Evolutionary conservation across 169 alveolate genomes (phyloP).

Genomic region (Eimeria acervulina): DNA sequence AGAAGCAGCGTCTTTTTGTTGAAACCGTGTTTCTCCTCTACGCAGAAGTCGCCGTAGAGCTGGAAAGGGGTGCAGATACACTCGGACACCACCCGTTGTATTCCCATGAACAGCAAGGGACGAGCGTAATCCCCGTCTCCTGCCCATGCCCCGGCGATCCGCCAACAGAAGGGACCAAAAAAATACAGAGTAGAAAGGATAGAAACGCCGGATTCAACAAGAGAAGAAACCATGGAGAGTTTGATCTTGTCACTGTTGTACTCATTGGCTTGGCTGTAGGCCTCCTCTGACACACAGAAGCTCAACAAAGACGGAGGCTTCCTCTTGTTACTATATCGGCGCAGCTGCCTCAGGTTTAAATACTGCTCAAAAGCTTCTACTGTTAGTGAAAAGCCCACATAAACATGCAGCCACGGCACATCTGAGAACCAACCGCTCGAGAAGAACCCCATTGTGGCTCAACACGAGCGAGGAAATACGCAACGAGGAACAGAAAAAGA

Average conservation of each 20-base stretch:
- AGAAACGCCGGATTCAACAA: slow-evolving; percentile 50
- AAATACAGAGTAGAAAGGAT: slow-evolving; percentile 68
- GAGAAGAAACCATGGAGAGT: slow-evolving; percentile 76
- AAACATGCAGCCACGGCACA: slow-evolving; percentile 83
- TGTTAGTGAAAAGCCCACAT: slow-evolving; percentile 75
- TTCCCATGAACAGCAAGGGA: slow-evolving; percentile 66
- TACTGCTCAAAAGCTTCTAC: slow-evolving; percentile 83
- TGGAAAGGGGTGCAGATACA: slow-evolving; percentile 59
- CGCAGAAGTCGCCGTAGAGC: slow-evolving; percentile 91
- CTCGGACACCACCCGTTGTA: slow-evolving; percentile 45
- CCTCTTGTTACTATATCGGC: slow-evolving; percentile 36
- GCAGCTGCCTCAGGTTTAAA: slow-evolving; percentile 77
- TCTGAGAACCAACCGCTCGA: slow-evolving; percentile 66
- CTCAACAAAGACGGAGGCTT: slow-evolving; percentile 44
- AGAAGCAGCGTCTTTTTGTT: slow-evolving; percentile 91
- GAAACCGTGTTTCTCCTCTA: slow-evolving; percentile 95
- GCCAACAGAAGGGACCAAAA: slow-evolving; percentile 82
- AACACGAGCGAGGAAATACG: neutral
- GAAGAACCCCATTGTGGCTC: slow-evolving; percentile 58
- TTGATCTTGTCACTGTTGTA: slow-evolving; percentile 84
- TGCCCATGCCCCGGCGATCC: slow-evolving; percentile 52
- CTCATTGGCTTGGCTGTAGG: slow-evolving; percentile 60
- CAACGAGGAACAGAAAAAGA: neutral
- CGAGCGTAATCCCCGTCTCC: slow-evolving; percentile 68
- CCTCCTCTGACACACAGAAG: slow-evolving; percentile 59